Base-by-base conservation (phyloP, 495 filamentous ascomycete genomes). In the Aeminium ludgeri region DNA sequence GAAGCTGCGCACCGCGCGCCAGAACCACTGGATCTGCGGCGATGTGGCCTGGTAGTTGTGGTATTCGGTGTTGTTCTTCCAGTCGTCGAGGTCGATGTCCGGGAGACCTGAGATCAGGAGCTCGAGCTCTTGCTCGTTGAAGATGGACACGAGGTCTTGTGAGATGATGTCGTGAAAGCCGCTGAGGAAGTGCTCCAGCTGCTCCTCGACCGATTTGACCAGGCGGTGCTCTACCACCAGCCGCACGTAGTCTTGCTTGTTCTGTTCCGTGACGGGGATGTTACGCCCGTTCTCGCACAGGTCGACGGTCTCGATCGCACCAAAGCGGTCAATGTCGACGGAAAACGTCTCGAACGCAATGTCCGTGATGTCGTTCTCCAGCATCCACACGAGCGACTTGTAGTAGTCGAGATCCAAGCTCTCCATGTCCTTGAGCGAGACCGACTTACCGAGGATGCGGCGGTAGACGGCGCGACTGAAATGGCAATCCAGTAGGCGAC, bases 21-120 rank as follows among this genome's bases (percentile, higher is more conserved):
- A 99, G 75, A 99, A 95, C 91, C 89, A 96, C 60, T 99, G 89
- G 50, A 99, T 95, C 55, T 99, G 89, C 18, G 86, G 78, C 1
- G 89, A 92, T 0, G 86, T 83, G 20, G 83, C 79, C 12, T 82
- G 80, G 66, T 96, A 99, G 60, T 95, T 96, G 61, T 96, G 89
- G 53, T 95, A 96, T 55, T 96, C 91, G 15, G 86, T 93, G 60
- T 93, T 91, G 59, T 80, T 82, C 73, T 94, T 94, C 89, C 89
- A 99, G 65, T 99, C 89, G 51, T 99, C 89, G 25, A 95, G 77
- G 45, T 96, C 86, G 49, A 99, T 92, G 50, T 96, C 89, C 5
- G 89, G 89, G 31, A 99, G 66, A 60, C 89, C 89, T 32, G 89
- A 99, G 56, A 99, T 99, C 39, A 99, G 65, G 29, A 99, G 66